Percentiles rank a stretch among this genome's conserved stretches.
phyloP scores from a whole-genome alignment of 306 rosid species.

The Inga leiocalycina region DNA sequence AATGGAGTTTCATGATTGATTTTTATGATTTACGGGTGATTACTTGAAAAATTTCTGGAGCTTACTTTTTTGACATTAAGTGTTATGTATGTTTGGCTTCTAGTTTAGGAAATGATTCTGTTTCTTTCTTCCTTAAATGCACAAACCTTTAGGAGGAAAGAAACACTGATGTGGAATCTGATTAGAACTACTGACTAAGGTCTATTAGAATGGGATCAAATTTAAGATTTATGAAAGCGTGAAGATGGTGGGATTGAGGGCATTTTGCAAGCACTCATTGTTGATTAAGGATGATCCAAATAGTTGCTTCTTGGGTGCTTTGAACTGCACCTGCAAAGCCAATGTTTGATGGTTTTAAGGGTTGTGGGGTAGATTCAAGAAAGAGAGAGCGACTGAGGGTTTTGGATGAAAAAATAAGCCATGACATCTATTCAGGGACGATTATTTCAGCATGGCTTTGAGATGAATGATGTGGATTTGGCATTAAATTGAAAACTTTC shows the following conservation, averaged over 20 bases:
- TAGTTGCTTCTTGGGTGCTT: slow-evolving; percentile 9
- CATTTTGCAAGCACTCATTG: slow-evolving; percentile 1
- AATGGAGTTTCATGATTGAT: not conserved
- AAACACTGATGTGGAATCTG: not conserved
- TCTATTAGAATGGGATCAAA: not conserved
- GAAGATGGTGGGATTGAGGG: slow-evolving; percentile 1
- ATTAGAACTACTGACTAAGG: slow-evolving; percentile 1
- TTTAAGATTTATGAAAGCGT: not conserved
- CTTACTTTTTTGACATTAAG: slow-evolving; percentile 6
- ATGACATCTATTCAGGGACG: not conserved
- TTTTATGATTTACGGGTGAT: not conserved
- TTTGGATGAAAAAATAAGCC: not conserved
- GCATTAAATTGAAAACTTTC: not conserved
- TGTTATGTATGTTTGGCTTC: not conserved
- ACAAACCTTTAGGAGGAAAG: not conserved
- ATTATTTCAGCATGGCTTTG: not conserved
- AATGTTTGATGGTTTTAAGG: not conserved
- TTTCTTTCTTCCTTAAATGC: not conserved
- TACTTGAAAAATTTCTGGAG: not conserved
- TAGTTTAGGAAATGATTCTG: not conserved
- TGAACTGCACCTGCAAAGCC: not conserved
- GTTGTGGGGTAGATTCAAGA: not conserved
- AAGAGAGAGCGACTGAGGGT: not conserved
- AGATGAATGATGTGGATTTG: not conserved
- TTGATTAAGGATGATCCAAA: not conserved